Evolutionary conservation across 2,329 filamentous ascomycete genomes (phyloP), one percentile per base, ranked within the genome.

Genomic region (Colletotrichum tanaceti): DNA sequence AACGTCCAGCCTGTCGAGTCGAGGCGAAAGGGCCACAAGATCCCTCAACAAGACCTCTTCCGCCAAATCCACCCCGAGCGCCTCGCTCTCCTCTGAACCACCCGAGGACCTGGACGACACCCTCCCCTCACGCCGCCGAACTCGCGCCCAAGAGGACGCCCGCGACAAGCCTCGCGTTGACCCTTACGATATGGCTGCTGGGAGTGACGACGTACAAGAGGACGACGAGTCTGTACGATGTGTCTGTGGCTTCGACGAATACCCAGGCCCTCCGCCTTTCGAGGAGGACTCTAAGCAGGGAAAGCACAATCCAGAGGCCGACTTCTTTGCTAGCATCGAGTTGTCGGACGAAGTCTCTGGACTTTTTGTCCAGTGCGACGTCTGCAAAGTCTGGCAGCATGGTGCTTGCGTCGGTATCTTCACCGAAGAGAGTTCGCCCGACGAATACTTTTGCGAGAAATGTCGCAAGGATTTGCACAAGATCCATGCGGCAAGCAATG

Each of bases 351-450:
- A 98, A 72, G 87, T 95, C 73, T 96, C 95, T 52, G 95, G 94
- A 60, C 91, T 98, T 80, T 99, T 98, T 81, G 94, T 99, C 73
- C 95, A 98, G 83, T 99, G 96, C 86, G 96, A 98, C 81, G 86
- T 93, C 72, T 99, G 96, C 85, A 97, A 97, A 78, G 96, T 98
- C 71, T 99, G 95, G 96, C 96, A 99, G 79, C 96, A 99, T 78
- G 96, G 96, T 75, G 95, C 94, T 70, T 99, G 96, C 77, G 95
- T 99, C 68, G 95, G 96, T 70, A 97, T 99, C 76, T 94, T 97
- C 83, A 96, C 96, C 73, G 95, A 97, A 80, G 91, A 93, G 73
- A 91, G 92, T 78, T 95, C 93, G 72, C 96, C 96, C 11, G 95
- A 98, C 63, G 94, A 98, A 79, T 99, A 99, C 83, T 99, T 96